Evolutionary conservation across 345 rosid species (phyloP).

Genomic region (Eucalyptus regnans): DNA sequence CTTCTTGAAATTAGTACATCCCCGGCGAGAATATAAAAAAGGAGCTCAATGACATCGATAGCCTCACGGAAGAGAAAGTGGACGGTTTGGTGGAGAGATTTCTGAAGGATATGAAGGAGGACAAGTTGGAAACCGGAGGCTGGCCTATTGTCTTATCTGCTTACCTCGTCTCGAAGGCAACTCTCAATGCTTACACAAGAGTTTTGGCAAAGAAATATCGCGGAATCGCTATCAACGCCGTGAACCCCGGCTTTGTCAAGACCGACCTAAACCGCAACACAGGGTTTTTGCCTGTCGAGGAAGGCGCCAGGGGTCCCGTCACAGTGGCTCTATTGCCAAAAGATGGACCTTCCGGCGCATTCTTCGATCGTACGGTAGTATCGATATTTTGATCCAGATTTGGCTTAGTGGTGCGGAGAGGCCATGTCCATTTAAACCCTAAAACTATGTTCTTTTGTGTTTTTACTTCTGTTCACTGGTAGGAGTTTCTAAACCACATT

Average conservation of each 20-base stretch:
- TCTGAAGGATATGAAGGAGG: slow-evolving; percentile 4
- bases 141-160: background rate
- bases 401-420: background rate
- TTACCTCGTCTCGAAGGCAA: background rate
- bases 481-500: background rate
- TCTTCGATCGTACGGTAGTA: background rate
- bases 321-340: background rate
- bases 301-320: background rate
- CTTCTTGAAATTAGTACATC: background rate
- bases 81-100: slow-evolving; percentile 2
- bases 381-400: background rate
- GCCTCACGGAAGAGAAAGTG: slow-evolving; percentile 1
- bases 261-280: background rate
- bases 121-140: background rate
- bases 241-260: background rate
- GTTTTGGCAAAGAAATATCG: background rate
- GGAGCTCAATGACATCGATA: background rate
- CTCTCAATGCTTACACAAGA: background rate
- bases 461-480: background rate
- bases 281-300: background rate
- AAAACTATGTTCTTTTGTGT: background rate
- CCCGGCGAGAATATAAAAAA: background rate
- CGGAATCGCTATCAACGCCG: background rate
- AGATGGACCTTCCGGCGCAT: background rate
- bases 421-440: background rate